Base-by-base conservation (phyloP, 1,284 basidiomycete species). In the Xerocomus minutiporus region DNA sequence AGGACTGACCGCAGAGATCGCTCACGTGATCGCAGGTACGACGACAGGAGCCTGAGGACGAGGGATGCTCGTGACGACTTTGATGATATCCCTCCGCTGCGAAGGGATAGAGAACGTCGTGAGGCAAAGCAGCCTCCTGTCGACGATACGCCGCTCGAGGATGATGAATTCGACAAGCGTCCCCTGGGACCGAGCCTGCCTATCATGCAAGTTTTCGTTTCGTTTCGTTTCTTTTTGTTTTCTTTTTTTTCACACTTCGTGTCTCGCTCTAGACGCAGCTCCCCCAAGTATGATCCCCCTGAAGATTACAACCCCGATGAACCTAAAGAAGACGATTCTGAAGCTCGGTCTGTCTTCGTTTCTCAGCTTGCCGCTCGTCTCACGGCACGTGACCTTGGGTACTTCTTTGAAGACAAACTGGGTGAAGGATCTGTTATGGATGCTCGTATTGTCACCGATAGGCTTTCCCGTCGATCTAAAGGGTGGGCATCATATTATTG, bases 401-500 rank as follows among this genome's bases (percentile, higher is more conserved):
- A 96, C 73, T 99, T 99, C 78, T 98, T 99, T 69, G 96, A 98
- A 78, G 92, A 97, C 70, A 94, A 93, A 70, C 80, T 97, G 32
- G 94, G 94, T 26, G 89, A 91, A 71, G 86, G 87, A 41, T 84
- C 90, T 28, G 96, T 99, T 4, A 85, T 93, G 75, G 96, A 98
- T 64, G 93, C 95, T 17, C 80, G 93, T 56, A 93, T 99, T 64
- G 94, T 98, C 40, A 96, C 91, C 11, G 96, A 99, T 69, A 81
- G 93, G 58, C 76, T 95, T 49, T 95, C 93, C 13, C 84, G 93
- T 61, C 84, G 95, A 50, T 97, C 93, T 29, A 98, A 97, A 73
- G 96, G 95, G 95, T 97, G 58, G 67, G 84, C 59, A 31, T 40
- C 23, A 1, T 43, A 8, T 31, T n/a, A 45, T 5, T 9, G 12